Evolutionary conservation across 306 rosid genomes (phyloP), one percentile per base, ranked within the genome.

Genomic region (Hylodesmum podocarpum): DNA sequence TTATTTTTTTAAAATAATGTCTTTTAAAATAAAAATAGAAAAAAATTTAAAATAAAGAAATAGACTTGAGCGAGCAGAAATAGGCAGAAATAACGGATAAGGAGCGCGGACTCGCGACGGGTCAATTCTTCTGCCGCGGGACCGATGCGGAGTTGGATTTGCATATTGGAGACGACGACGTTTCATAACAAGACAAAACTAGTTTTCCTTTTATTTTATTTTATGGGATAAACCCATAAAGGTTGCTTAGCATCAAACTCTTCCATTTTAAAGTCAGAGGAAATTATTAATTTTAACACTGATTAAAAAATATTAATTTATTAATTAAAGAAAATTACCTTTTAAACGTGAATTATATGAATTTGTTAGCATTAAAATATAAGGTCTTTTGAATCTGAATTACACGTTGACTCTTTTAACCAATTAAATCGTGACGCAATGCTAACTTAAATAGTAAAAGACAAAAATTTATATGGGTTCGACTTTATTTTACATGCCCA

Each of bases 141-240:
- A 54, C 15, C 62, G 31, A 11, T 11, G 62, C 29, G 11, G 28
- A 54, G 33, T 54, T 53, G 61, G 31, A 50, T 50, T 50, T 50
- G 57, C 2, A 50, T 8, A 0, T 27, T 6, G 10, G 1, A 33
- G 13, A 25, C 37, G 4, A 27, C 14, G 37, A 13, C 36, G 37
- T 59, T 59, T 80, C 37, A 4, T 12, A 57, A 44, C 11, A 58
- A n/a, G 76, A 75, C 84, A 80, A 74, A 78, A 7, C 57, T 12
- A 66, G 27, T 44, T 66, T 69, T 18, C 28, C 29, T 8, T 68
- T 69, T 33, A 16, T 39, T 68, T 69, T 33, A 16, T 39, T 40
- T 47, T 0, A 8, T n/a, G 43, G 15, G 41, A 31, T 5, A 61
- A n/a, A n/a, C n/a, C n/a, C n/a, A n/a, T n/a, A n/a, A 28, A 29